These are phyloP conservation scores for Fusarium floridanum DNA, from an alignment of 2,329 filamentous ascomycete species.

Conservation along the genomic window DNA sequence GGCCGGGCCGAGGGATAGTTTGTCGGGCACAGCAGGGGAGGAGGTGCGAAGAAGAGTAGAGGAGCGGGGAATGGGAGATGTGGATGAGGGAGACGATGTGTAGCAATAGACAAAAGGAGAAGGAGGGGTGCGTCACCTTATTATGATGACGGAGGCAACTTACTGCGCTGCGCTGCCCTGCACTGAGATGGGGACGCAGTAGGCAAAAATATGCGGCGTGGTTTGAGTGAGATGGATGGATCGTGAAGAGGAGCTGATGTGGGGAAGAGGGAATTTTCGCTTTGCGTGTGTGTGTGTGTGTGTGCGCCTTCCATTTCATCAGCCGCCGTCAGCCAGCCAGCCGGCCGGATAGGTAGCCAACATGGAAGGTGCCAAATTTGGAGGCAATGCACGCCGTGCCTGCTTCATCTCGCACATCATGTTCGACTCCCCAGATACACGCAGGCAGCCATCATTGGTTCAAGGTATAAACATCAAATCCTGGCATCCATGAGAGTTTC, in stretches of 20 bases:
- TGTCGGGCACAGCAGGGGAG: too few relatives aligned
- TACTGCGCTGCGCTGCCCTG: neutral
- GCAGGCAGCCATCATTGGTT: neutral
- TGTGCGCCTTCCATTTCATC: neutral
- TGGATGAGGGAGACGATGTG: too few relatives aligned
- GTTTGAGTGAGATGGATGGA: slow-evolving; percentile 8
- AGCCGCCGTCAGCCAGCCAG: slow-evolving; percentile 2
- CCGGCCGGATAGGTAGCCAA: neutral
- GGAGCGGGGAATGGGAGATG: too few relatives aligned
- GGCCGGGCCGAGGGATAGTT: slow-evolving; percentile 36
- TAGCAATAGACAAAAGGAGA: neutral
- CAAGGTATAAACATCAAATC: neutral
- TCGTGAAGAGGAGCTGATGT: slow-evolving; percentile 7
- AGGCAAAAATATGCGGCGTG: slow-evolving; percentile 1
- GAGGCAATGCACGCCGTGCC: neutral
- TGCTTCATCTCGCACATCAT: slow-evolving; percentile 1
- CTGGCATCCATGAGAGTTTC: neutral
- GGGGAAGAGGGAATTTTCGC: slow-evolving; percentile 9
- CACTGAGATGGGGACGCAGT: neutral
- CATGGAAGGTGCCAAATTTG: neutral
- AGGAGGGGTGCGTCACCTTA: slow-evolving; percentile 5
- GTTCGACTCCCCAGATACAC: neutral
- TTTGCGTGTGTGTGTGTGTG: neutral
- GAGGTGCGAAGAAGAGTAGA: too few relatives aligned
- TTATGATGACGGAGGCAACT: slow-evolving; percentile 3